Evolutionary conservation across 768 basidiomycete species (phyloP).

Genomic region (Macrolepiota dolichaula): DNA sequence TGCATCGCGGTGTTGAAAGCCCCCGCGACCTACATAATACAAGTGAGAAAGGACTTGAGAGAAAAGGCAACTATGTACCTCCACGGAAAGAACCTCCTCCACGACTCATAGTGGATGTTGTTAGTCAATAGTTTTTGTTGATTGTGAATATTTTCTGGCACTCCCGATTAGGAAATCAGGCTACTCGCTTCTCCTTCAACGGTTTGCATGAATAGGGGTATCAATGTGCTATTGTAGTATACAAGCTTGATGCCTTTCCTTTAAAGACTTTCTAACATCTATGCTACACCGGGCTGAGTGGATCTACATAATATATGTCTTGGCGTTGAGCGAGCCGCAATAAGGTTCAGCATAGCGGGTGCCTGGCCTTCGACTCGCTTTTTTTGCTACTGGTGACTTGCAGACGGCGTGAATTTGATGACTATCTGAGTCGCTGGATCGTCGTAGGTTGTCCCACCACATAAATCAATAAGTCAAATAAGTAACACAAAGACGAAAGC

Average conservation of each 20-base stretch:
- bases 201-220: no score
- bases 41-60: neutral
- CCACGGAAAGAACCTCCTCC: conserved; percentile 8
- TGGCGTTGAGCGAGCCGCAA: no score
- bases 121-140: conserved; percentile 7
- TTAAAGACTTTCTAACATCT: no score
- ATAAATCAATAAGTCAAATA: conserved; percentile 17
- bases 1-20: conserved; percentile 65
- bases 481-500: conserved; percentile 13
- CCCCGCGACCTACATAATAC: conserved; percentile 48
- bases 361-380: no score
- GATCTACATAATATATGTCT: no score
- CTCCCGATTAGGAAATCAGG: neutral
- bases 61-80: neutral
- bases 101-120: conserved; percentile 6
- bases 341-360: no score
- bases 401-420: neutral
- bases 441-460: neutral
- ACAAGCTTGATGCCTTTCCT: no score
- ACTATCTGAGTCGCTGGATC: neutral
- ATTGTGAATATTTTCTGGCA: conserved; percentile 4
- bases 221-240: no score
- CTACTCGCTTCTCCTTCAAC: neutral
- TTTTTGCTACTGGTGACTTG: no score
- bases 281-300: no score